Base-by-base conservation (phyloP, 345 rosid genomes). In the Bruguiera gymnorhiza region DNA sequence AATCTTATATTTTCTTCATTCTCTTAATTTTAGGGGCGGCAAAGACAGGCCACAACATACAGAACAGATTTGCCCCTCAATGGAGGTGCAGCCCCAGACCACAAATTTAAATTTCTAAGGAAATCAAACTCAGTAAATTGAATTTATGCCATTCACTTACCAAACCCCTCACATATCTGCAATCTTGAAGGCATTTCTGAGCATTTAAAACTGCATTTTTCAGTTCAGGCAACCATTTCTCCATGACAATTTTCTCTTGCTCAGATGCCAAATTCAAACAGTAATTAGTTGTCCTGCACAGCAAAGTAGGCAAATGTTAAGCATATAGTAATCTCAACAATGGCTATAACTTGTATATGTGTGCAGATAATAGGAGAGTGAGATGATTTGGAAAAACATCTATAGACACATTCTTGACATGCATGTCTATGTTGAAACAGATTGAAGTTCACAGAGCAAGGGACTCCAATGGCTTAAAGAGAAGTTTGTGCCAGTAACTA, bases 151-250 rank as follows among this genome's bases (percentile, higher is more conserved):
- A 60, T 65, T 70, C 76, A 71, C 97, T 83, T 82, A 94, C 97
- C 97, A 94, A 78, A 67, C 90, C 87, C 67, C 86, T 76, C 39
- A 87, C 96, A 51, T 91, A 82, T 81, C 85, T 84, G 89, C 96
- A 91, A 53, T 89, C 92, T 62, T 86, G 87, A 75, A 79, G 78
- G 78, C 90, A 80, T 54, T 85, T 87, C 74, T 91, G 87, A 66
- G 93, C 92, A 76, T 87, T 87, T 70, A 80, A 73, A 67, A 80
- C 77, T n/a, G 89, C 86, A 67, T 84, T 67, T 80, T 81, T 88
- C 53, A 95, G 93, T 70, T 95, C 92, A 71, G 97, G 97, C 77
- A 94, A 81, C 96, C 99, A 91, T 76, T 86, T 83, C 78, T 92
- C 91, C 7, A 70, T 70, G 67, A 92, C 84, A 66, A 74, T 76